Conservation (phyloP, 2,329 filamentous ascomycete genomes). For the Dryadomyces quercus-mongolicae region DNA sequence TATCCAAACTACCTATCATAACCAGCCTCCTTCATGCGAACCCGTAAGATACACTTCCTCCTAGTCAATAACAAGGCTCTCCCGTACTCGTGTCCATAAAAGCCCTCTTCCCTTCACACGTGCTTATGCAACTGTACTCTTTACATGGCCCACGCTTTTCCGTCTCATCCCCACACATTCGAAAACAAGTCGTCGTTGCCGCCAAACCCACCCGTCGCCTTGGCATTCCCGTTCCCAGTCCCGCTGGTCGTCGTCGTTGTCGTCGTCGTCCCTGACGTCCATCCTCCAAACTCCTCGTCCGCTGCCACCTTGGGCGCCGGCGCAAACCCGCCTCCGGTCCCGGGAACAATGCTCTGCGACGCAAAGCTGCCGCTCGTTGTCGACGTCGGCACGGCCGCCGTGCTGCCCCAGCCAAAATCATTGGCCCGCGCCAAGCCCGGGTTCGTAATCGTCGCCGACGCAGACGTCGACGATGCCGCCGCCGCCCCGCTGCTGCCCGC, state of each 20-base stretch:
- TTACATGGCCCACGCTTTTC: not conserved
- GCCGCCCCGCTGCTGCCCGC: constrained; percentile 29
- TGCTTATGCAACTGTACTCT: not conserved
- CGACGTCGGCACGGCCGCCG: constrained; percentile 6
- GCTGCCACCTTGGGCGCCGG: constrained; percentile 59
- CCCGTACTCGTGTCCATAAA: not conserved
- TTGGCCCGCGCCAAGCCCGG: constrained; percentile 33
- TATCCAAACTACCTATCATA: not conserved
- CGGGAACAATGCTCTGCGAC: constrained; percentile 47
- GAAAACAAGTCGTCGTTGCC: constrained; percentile 82
- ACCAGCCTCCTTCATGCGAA: too few species aligned
- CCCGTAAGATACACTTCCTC: too few species aligned
- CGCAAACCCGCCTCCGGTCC: constrained; percentile 53
- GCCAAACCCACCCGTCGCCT: constrained; percentile 46
- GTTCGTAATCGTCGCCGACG: not conserved
- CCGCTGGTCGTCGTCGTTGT: constrained; percentile 18
- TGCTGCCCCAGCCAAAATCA: constrained; percentile 50
- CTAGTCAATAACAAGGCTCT: too few species aligned
- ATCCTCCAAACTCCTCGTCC: constrained; percentile 93
- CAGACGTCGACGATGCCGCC: constrained; percentile 25
- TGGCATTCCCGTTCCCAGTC: constrained; percentile 13
- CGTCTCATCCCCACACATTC: constrained; percentile 75
- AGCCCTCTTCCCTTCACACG: not conserved
- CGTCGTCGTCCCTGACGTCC: constrained; percentile 59
- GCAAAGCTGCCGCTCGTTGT: constrained; percentile 25